A percentile compares a stretch with the other conserved stretches of the same genome.
Conservation (phyloP, 345 rosid species). For the Arabidopsis arenosa region DNA sequence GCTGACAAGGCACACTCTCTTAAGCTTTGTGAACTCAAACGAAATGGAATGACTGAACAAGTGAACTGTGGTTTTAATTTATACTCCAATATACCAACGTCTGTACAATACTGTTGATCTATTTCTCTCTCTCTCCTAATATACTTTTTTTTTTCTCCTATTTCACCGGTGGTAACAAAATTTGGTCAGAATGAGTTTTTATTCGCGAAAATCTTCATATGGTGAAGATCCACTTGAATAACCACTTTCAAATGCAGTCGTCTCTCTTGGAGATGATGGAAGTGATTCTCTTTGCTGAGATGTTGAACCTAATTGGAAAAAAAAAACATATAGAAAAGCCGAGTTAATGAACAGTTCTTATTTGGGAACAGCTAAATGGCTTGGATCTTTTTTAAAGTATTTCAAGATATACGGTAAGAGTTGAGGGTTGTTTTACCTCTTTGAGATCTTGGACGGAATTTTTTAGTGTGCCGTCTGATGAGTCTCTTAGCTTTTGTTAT, state of each 20-base stretch:
- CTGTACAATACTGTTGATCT: constrained; percentile 36
- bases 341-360: constrained; percentile 9
- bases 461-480: constrained; percentile 86
- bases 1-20: background rate
- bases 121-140: constrained; percentile 3
- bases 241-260: constrained; percentile 70
- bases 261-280: constrained; percentile 82
- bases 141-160: constrained; percentile 8
- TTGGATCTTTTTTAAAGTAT: background rate
- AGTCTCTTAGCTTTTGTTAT: constrained; percentile 90
- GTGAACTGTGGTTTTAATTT: constrained; percentile 31
- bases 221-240: constrained; percentile 82
- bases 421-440: constrained; percentile 55
- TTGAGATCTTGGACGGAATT: constrained; percentile 75
- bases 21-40: background rate
- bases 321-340: constrained; percentile 7
- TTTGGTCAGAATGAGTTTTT: constrained; percentile 14
- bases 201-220: constrained; percentile 77
- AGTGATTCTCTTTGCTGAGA: constrained; percentile 76
- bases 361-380: background rate
- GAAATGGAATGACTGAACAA: background rate
- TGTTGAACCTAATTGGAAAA: constrained; percentile 61
- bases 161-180: constrained; percentile 27
- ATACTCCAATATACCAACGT: constrained; percentile 42
- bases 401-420: background rate